Base-by-base conservation (phyloP, 768 basidiomycete genomes). In the Termitomyces sp. region DNA sequence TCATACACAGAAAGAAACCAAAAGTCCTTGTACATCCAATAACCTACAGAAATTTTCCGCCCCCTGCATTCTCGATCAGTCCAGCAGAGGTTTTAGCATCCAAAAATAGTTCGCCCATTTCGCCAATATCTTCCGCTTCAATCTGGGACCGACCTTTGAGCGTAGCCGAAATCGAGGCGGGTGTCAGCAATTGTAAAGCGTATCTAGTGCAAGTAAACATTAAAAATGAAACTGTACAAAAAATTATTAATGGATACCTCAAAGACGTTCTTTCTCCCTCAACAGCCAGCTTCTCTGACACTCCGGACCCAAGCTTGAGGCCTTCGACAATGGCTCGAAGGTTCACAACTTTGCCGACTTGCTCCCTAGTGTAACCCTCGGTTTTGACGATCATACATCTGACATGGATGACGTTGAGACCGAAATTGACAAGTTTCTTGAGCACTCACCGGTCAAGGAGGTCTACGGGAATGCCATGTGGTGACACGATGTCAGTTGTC, bases 341-440 rank as follows among this genome's bases (percentile, higher is more conserved):
- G 65, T 91, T 88, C 0, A 98, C 81, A 26, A 98, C 95, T 70
- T 86, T 88, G 38, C 84, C 85, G 49, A 98, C 88, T 69, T 98
- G 90, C 12, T 91, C 91, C 44, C 85, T 81, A 7, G 82, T 83
- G 71, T 98, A 95, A 13, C 82, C 79, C 59, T 91, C 84, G 1
- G 96, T 98, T 67, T 93, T 91, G 20, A 98, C 96, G 59, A 98
- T 98, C 79, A 99, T 87, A 72, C 92, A 94, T 51, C 91, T 92
- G 18, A 33, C 32, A 51, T 30, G 69, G 16, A 61, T 32, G 33
- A 47, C 52, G 58, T 41, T 33, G 23, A 35, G 28, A 40, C 13
- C 14, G 35, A 5, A 46, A 16, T 14, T 32, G 8, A 44, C 14
- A 14, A 32, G 33, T 41, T 16, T 3, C 47, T 47, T 26, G 18